These are phyloP conservation scores for Blastocystis sp. DNA, from an alignment of 352 stramenopile genomes.

Conservation along the genomic window DNA sequence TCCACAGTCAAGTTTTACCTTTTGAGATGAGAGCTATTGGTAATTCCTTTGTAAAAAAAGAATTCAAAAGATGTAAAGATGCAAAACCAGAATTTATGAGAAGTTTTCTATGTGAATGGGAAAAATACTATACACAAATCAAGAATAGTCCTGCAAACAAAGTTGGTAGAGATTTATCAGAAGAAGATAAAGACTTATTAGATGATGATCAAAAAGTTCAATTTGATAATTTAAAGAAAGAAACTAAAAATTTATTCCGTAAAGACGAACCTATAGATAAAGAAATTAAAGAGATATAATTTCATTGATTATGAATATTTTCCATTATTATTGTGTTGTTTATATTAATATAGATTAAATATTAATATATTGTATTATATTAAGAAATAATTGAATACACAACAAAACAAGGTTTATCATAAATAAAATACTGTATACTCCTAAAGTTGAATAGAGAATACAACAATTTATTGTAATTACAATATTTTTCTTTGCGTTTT, in stretches of 20 bases:
- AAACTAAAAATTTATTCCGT: constrained; percentile 20
- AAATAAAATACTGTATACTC: too few species aligned
- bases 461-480: too few species aligned
- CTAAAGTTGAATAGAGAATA: too few species aligned
- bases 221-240: constrained; percentile 6
- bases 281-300: too few species aligned
- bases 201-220: constrained; percentile 28
- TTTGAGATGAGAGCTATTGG: constrained; percentile 32
- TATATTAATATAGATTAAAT: too few species aligned
- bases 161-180: constrained; percentile 17
- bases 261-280: too few species aligned
- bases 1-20: constrained; percentile 22
- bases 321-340: too few species aligned
- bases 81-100: constrained; percentile 23
- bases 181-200: constrained; percentile 21
- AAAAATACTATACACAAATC: constrained; percentile 6
- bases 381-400: too few species aligned
- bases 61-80: constrained; percentile 27
- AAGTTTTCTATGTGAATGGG: constrained; percentile 22
- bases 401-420: too few species aligned
- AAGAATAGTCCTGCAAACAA: neutral
- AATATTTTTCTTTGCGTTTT: too few species aligned
- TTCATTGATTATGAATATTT: too few species aligned
- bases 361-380: too few species aligned
- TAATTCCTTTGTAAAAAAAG: constrained; percentile 25